Conservation (phyloP, 2,329 filamentous ascomycete species). For the Botryosphaeria agaves region DNA sequence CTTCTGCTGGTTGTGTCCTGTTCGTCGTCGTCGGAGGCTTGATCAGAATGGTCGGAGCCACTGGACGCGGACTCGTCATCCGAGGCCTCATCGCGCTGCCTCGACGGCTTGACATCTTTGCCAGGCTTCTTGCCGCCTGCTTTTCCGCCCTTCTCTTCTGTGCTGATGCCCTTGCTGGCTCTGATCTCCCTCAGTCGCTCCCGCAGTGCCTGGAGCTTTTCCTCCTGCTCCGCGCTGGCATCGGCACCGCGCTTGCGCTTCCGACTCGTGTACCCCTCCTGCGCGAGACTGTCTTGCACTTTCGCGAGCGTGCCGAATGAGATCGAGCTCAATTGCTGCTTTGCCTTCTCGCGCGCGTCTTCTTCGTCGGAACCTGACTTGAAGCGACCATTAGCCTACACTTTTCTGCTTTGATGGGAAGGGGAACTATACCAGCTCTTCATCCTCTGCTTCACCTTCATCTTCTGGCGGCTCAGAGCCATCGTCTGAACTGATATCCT, state of each 20-base stretch:
- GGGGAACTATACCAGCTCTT: neutral
- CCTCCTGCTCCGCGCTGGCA: slow-evolving; percentile 20
- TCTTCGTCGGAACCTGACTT: slow-evolving; percentile 16
- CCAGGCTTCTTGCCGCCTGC: too few relatives aligned
- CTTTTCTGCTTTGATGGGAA: too few relatives aligned
- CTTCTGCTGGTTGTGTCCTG: slow-evolving; percentile 8
- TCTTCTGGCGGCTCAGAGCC: slow-evolving; percentile 12
- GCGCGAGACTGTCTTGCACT: slow-evolving; percentile 54
- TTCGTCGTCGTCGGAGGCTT: slow-evolving; percentile 5
- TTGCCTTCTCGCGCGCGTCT: slow-evolving; percentile 22
- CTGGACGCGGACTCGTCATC: slow-evolving; percentile 5
- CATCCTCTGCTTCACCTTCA: neutral
- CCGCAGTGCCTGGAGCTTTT: slow-evolving; percentile 27
- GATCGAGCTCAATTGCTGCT: slow-evolving; percentile 38
- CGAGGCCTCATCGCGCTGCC: slow-evolving; percentile 6
- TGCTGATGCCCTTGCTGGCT: slow-evolving; percentile 18
- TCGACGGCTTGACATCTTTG: slow-evolving; percentile 5
- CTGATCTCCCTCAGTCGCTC: slow-evolving; percentile 25
- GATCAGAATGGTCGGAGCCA: slow-evolving; percentile 1
- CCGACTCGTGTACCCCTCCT: slow-evolving; percentile 16
- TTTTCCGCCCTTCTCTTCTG: slow-evolving; percentile 6
- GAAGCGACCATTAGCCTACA: too few relatives aligned
- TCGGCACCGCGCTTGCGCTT: slow-evolving; percentile 26
- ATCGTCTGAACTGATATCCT: slow-evolving; percentile 15
- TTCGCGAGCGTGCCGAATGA: slow-evolving; percentile 85